Evolutionary conservation across 352 stramenopile genomes (phyloP).

Genomic region (Pythium sp.): DNA sequence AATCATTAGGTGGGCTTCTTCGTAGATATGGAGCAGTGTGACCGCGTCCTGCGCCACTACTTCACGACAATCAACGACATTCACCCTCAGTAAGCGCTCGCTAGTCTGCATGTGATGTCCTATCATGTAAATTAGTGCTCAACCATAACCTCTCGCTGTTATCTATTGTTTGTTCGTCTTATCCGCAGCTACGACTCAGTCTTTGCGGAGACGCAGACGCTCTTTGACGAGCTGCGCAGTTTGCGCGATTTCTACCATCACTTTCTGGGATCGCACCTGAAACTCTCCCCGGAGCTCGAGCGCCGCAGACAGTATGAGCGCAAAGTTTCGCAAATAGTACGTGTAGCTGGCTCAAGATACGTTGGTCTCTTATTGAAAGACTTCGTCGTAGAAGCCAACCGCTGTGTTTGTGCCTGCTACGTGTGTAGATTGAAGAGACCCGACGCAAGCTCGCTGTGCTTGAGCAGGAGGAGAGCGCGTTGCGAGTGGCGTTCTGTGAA

Average conservation of each 20-base stretch:
- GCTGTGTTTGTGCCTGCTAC: not conserved
- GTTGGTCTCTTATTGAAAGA: not conserved
- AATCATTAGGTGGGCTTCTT: constrained; percentile 63
- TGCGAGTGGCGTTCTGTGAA: constrained; percentile 45
- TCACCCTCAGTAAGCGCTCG: constrained; percentile 51
- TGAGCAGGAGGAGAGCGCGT: constrained; percentile 45
- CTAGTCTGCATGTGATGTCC: not conserved
- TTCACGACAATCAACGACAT: constrained; percentile 87
- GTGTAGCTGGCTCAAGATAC: not conserved
- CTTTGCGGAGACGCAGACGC: constrained; percentile 60
- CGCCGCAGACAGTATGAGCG: constrained; percentile 54
- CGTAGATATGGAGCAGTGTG: constrained; percentile 88
- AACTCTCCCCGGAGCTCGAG: constrained; percentile 52
- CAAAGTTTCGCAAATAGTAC: constrained; percentile 50
- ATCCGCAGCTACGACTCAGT: constrained; percentile 53
- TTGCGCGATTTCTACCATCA: constrained; percentile 84
- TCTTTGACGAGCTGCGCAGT: constrained; percentile 77
- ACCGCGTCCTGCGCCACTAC: constrained; percentile 70
- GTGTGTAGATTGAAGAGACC: constrained; percentile 52
- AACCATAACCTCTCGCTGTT: not conserved
- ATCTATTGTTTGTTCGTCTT: not conserved
- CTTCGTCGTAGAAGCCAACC: constrained; percentile 1
- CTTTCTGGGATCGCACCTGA: constrained; percentile 64
- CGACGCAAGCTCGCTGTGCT: constrained; percentile 41
- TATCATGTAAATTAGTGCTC: too few species aligned